Conservation (phyloP, 2,329 filamentous ascomycete genomes). For the Chaetomium globosum region DNA sequence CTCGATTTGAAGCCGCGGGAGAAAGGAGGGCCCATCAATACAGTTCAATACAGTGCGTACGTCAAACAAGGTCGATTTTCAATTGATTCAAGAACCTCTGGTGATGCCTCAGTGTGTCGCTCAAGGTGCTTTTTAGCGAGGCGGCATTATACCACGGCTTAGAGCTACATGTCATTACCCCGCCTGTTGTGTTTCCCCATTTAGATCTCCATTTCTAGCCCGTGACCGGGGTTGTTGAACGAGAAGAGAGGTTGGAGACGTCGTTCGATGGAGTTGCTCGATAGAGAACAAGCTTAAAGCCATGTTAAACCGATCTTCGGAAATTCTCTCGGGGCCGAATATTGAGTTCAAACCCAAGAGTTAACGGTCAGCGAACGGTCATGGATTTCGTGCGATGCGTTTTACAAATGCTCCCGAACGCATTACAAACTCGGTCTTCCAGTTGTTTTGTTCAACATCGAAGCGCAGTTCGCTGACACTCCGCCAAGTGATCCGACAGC, state of each 20-base stretch:
- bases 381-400: background rate
- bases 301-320: background rate
- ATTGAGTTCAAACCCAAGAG: background rate
- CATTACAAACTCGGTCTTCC: background rate
- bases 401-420: background rate
- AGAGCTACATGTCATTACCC: conserved; percentile 23
- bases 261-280: background rate
- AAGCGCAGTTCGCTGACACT: background rate
- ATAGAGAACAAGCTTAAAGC: background rate
- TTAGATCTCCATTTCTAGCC: conserved; percentile 7
- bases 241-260: conserved; percentile 19
- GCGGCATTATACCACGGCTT: background rate
- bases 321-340: background rate
- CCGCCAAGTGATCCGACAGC: background rate
- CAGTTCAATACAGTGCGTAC: background rate
- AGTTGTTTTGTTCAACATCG: background rate
- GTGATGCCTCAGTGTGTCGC: background rate
- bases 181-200: conserved; percentile 30
- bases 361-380: background rate
- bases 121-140: background rate
- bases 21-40: background rate
- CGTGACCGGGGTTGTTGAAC: conserved; percentile 7
- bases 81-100: background rate
- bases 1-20: background rate
- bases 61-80: background rate